A percentile compares a stretch with the other conserved stretches of the same genome.
phyloP scores from a whole-genome alignment of 352 stramenopile species.

The Phytophthora capsici region DNA sequence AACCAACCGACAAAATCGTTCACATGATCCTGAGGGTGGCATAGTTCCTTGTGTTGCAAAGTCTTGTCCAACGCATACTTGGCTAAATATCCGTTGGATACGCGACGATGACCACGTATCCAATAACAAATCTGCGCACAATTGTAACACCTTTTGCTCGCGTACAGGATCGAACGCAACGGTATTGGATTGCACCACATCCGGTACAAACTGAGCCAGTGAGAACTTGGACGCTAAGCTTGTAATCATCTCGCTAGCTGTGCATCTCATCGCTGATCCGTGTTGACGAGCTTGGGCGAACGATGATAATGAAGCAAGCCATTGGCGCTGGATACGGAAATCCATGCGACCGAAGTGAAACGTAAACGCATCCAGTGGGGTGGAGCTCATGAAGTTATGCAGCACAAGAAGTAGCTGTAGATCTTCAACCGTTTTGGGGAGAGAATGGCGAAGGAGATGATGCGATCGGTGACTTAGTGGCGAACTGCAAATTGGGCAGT shows the following conservation, averaged over 20 bases:
- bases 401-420: conserved; percentile 15
- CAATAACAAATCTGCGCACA: conserved; percentile 6
- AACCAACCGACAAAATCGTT: not conserved
- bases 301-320: conserved; percentile 12
- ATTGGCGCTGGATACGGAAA: conserved; percentile 16
- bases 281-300: not conserved
- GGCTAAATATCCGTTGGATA: conserved; percentile 1
- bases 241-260: not conserved
- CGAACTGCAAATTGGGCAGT: conserved; percentile 13
- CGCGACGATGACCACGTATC: conserved; percentile 5
- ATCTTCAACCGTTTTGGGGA: not conserved
- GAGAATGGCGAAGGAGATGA: not conserved
- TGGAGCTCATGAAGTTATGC: conserved; percentile 9
- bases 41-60: not conserved
- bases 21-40: not conserved
- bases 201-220: not conserved
- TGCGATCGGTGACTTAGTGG: not conserved
- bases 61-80: not conserved
- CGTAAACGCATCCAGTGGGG: conserved; percentile 8
- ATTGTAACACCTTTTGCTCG: conserved; percentile 10
- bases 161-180: not conserved
- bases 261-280: not conserved
- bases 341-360: conserved; percentile 22
- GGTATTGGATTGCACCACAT: not conserved
- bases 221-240: conserved; percentile 11